Percentiles rank a stretch among this genome's conserved stretches.
Evolutionary conservation across 441 rosid species (phyloP).

Genomic region (Bruguiera hainesii): DNA sequence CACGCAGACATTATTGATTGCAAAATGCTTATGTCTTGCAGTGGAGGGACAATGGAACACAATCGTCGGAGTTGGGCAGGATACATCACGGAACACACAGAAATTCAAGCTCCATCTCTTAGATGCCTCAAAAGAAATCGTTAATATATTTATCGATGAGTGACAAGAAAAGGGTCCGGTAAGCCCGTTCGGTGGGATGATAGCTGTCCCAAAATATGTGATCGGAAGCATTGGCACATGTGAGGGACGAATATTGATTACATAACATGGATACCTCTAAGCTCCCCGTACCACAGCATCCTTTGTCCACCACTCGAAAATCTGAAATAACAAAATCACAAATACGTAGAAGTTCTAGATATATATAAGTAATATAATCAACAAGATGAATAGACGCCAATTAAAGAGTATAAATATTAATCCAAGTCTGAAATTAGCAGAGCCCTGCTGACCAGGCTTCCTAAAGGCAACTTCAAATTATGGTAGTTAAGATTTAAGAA

Average conservation of each 20-base stretch:
- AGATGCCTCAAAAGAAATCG: slow-evolving; percentile 19
- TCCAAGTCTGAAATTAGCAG: too few species aligned
- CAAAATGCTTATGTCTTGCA: too few species aligned
- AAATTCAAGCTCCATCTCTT: neutral
- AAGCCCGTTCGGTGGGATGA: slow-evolving; percentile 54
- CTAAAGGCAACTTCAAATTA: too few species aligned
- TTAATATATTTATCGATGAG: slow-evolving; percentile 13
- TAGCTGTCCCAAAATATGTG: slow-evolving; percentile 52
- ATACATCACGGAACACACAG: neutral
- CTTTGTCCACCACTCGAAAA: slow-evolving; percentile 24
- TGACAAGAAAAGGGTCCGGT: slow-evolving; percentile 23
- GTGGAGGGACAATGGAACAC: neutral
- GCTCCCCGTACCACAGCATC: slow-evolving; percentile 54
- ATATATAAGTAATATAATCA: neutral
- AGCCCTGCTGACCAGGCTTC: too few species aligned
- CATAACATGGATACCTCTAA: slow-evolving; percentile 40
- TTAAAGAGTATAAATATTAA: too few species aligned
- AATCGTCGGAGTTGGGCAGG: neutral
- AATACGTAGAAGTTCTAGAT: neutral
- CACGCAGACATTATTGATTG: too few species aligned
- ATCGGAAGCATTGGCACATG: slow-evolving; percentile 31
- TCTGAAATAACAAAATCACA: slow-evolving; percentile 26
- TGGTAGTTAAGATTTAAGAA: too few species aligned
- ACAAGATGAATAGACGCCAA: neutral
- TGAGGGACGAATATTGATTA: slow-evolving; percentile 19